phyloP scores from a whole-genome alignment of 2,329 filamentous ascomycete genomes.

The Nemania diffusa region DNA sequence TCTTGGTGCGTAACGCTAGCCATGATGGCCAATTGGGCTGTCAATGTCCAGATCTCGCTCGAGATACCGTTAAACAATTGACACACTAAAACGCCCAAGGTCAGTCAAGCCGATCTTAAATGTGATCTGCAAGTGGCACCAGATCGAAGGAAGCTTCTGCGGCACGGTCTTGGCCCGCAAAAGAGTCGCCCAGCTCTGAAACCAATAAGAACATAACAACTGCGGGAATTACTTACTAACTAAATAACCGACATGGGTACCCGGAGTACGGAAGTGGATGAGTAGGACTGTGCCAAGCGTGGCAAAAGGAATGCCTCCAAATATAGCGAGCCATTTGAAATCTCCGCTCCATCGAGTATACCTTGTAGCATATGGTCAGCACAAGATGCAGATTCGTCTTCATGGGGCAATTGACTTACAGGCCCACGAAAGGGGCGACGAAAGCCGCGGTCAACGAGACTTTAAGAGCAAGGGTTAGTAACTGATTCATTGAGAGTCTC shows the following conservation, averaged over 20 bases:
- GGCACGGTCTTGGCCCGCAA: neutral
- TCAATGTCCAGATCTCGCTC: constrained; percentile 12
- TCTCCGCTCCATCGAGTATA: constrained; percentile 15
- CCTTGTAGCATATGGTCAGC: constrained; percentile 1
- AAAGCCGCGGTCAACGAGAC: constrained; percentile 12
- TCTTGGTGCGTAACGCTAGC: constrained; percentile 17
- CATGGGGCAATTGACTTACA: neutral
- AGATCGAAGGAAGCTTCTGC: neutral
- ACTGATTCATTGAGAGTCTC: neutral
- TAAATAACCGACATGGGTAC: constrained; percentile 14
- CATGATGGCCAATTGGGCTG: constrained; percentile 22
- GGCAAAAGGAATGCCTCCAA: constrained; percentile 15
- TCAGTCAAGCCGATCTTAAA: neutral
- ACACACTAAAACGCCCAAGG: neutral
- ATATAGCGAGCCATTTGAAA: constrained; percentile 17
- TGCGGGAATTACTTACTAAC: constrained; percentile 8
- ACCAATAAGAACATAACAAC: neutral
- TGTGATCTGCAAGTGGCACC: neutral
- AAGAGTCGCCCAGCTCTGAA: neutral
- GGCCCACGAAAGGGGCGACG: constrained; percentile 19
- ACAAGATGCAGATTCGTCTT: neutral
- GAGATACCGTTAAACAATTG: constrained; percentile 18
- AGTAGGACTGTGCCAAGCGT: constrained; percentile 18
- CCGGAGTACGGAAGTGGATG: constrained; percentile 19
- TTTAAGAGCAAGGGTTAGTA: neutral